Evolutionary conservation across 805 yeast species (phyloP), one percentile per base, ranked within the genome.

Genomic region (Wickerhamomyces subpelliculosus): DNA sequence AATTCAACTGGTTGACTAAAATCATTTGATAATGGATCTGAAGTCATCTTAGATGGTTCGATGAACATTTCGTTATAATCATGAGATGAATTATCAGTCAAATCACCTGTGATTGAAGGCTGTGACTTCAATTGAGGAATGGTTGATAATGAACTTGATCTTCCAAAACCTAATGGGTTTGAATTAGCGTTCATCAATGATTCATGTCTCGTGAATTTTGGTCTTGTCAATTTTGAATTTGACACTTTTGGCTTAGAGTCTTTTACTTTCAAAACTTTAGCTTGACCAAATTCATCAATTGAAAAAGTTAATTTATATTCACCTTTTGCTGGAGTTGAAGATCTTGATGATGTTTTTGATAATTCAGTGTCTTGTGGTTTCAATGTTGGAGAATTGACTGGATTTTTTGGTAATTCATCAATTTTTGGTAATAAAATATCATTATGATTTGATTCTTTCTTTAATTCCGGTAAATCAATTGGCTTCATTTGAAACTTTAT

Each of bases 241-340:
- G 36, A 10, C 18, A 25, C 21, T 12, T 19, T 18, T 4, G 36
- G 14, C 13, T 26, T 32, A 3, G 38, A 34, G 13, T 36, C 35
- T 30, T 39, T 43, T 3, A 38, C 40, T 27, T 44, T 51, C 7
- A 41, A 46, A 14, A 54, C 32, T 32, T 33, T 39, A 3, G 59
- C 59, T 29, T 47, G 48, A 7, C 59, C 59, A 23, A 25, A 39
- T 38, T 54, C 59, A 39, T 54, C 57, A 32, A 53, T 39, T 18
- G 40, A 37, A 32, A 54, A 39, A 16, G 41, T 29, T 8, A 52
- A 18, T 35, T 43, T 42, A 20, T 41, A 53, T 8, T 17, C 25
- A 25, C 22, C 3, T 25, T 36, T 39, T 7, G 29, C 28, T 28
- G 20, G n/a, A 31, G 14, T 18, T 11, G 19, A 20, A 14, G 24